Conservation (phyloP, 2,329 filamentous ascomycete genomes). For the Colletotrichum sp. region DNA sequence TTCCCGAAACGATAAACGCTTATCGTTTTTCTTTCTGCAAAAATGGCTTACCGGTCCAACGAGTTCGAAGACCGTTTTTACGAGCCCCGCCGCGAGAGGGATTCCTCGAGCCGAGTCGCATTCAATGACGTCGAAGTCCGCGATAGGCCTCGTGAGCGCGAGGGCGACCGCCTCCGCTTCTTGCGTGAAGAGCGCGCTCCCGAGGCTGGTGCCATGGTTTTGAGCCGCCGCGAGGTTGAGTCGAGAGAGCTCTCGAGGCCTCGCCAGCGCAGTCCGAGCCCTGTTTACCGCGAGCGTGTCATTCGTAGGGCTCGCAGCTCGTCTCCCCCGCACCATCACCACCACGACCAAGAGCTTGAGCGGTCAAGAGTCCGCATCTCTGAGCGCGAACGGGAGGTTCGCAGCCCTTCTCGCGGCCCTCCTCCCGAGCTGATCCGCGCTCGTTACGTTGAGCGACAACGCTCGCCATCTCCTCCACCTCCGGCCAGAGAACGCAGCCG, state of each 20-base stretch:
- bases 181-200: conserved; percentile 55
- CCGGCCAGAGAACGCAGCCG: conserved; percentile 18
- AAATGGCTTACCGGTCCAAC: conserved; percentile 16
- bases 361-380: conserved; percentile 43
- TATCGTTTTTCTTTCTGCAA: background rate
- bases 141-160: conserved; percentile 47
- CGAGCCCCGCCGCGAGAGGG: conserved; percentile 32
- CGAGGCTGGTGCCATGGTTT: conserved; percentile 57
- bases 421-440: conserved; percentile 37
- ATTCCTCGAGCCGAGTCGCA: conserved; percentile 25
- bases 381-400: conserved; percentile 40
- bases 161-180: conserved; percentile 48
- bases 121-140: conserved; percentile 39
- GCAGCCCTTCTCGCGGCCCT: conserved; percentile 42
- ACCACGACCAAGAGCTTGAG: conserved; percentile 32
- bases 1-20: background rate
- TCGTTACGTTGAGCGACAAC: conserved; percentile 44
- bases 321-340: conserved; percentile 35
- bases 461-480: conserved; percentile 37
- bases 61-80: conserved; percentile 24
- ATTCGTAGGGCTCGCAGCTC: conserved; percentile 48
- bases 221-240: conserved; percentile 61
- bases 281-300: conserved; percentile 39
- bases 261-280: conserved; percentile 49
- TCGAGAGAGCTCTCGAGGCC: conserved; percentile 53